Evolutionary conservation across 495 filamentous ascomycete species (phyloP), one percentile per base, ranked within the genome.

Genomic region (Aspergillus sparsus): DNA sequence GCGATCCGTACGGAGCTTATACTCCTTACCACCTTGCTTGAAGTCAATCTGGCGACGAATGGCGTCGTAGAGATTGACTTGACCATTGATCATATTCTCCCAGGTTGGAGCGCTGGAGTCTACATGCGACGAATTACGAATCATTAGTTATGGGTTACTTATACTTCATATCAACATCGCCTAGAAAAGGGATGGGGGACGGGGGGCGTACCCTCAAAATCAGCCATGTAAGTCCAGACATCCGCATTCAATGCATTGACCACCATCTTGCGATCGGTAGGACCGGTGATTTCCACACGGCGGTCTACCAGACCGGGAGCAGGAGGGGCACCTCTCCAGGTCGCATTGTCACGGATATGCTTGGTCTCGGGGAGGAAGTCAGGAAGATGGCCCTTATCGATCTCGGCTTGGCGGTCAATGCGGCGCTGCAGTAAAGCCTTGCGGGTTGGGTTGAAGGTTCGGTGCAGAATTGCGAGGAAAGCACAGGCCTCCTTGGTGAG

Each of bases 221-320:
- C 94, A 32, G 94, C 95, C 94, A 99, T 99, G 73, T 99, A 99
- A 33, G 94, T 98, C 91, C 91, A 99, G 16, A 98, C 95, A 70
- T 98, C 85, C 39, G 93, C 88, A 75, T 99, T 99, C 72, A 99
- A 68, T 6, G 94, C 94, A 76, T 99, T 99, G 57, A 99, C 91
- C 41, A 99, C 92, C 94, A 99, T 99, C 85, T 98, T 99, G 60
- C 95, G 84, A 76, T 98, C 94, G 4, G 94, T 98, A 0, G 94
- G 94, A 1, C 94, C 94, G 12, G 94, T 99, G 76, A 99, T 99
- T 82, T 99, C 94, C n/a, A 97, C 92, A 62, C 94, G 83, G 60
- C 94, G 86, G 78, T 99, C 95, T 37, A 97, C 87, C 41, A 99
- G 80, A 45, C 94, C 94, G 0, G 94, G 93, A 8, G 95, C 94